Percentiles rank a stretch among this genome's conserved stretches.
phyloP scores from a whole-genome alignment of 441 rosid species.

The Erodium moschatum region DNA sequence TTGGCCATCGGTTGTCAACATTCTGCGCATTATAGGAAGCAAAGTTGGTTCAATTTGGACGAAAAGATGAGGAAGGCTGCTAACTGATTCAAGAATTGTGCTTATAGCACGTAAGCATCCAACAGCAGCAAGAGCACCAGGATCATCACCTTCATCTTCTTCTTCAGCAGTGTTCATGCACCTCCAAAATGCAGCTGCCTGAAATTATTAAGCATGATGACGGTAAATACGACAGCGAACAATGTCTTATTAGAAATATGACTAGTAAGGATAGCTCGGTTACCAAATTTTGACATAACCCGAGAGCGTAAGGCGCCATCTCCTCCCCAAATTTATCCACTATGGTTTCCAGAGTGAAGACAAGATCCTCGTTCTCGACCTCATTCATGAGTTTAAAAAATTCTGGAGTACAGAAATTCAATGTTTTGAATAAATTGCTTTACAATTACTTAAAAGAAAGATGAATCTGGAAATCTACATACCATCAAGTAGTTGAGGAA shows the following conservation, averaged over 20 bases:
- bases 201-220: conserved; percentile 18
- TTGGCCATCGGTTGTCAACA: conserved; percentile 97
- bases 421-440: neutral
- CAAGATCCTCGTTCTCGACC: conserved; percentile 98
- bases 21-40: conserved; percentile 93
- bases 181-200: conserved; percentile 99
- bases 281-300: conserved; percentile 98
- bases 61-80: conserved; percentile 89
- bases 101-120: conserved; percentile 99
- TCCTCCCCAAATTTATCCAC: conserved; percentile 99
- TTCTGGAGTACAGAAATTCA: conserved; percentile 39
- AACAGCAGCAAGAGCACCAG: conserved; percentile 99
- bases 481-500: conserved; percentile 96
- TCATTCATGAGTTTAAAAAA: conserved; percentile 96
- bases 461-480: conserved; percentile 19
- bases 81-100: conserved; percentile 95
- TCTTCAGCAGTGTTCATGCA: conserved; percentile 83
- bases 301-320: conserved; percentile 96
- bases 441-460: neutral
- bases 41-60: conserved; percentile 85
- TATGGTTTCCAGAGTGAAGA: conserved; percentile 86
- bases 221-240: neutral
- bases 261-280: conserved; percentile 3
- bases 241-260: neutral
- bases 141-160: conserved; percentile 84